Percentiles rank a stretch among this genome's conserved stretches.
These are phyloP conservation scores for Candida ipomoeae DNA, from an alignment of 805 yeast genomes.

Conservation along the genomic window DNA sequence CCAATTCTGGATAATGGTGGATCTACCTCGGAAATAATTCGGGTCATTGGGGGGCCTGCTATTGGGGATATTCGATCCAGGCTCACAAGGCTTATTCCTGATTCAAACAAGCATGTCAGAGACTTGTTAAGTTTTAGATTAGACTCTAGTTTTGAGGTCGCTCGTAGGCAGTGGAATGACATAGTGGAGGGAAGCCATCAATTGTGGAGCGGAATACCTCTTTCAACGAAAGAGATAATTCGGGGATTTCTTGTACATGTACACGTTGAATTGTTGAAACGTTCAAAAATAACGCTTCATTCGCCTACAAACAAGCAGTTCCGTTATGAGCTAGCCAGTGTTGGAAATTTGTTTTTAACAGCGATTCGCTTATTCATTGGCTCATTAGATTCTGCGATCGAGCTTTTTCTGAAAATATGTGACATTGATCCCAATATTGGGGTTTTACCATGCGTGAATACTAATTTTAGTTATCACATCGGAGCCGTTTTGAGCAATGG, in stretches of 20 bases:
- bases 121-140: constrained; percentile 45
- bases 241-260: constrained; percentile 75
- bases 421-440: constrained; percentile 48
- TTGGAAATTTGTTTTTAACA: constrained; percentile 80
- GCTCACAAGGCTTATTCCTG: constrained; percentile 67
- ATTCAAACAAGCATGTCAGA: constrained; percentile 34
- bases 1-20: constrained; percentile 95
- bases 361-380: constrained; percentile 82
- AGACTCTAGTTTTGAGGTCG: constrained; percentile 43
- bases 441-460: constrained; percentile 78
- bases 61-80: constrained; percentile 89
- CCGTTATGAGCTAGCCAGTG: constrained; percentile 69
- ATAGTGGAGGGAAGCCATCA: constrained; percentile 77
- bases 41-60: constrained; percentile 92
- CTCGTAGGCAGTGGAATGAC: constrained; percentile 68
- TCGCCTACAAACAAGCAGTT: constrained; percentile 47
- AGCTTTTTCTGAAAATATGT: constrained; percentile 62
- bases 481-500: constrained; percentile 73
- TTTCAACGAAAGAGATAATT: constrained; percentile 64
- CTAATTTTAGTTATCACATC: constrained; percentile 82
- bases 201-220: constrained; percentile 59
- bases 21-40: constrained; percentile 80
- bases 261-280: constrained; percentile 69
- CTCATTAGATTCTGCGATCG: constrained; percentile 79
- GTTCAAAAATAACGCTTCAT: constrained; percentile 42